Evolutionary conservation across 768 basidiomycete species (phyloP), one percentile per base, ranked within the genome.

Genomic region (Krasilnikovozyma curviuscula): DNA sequence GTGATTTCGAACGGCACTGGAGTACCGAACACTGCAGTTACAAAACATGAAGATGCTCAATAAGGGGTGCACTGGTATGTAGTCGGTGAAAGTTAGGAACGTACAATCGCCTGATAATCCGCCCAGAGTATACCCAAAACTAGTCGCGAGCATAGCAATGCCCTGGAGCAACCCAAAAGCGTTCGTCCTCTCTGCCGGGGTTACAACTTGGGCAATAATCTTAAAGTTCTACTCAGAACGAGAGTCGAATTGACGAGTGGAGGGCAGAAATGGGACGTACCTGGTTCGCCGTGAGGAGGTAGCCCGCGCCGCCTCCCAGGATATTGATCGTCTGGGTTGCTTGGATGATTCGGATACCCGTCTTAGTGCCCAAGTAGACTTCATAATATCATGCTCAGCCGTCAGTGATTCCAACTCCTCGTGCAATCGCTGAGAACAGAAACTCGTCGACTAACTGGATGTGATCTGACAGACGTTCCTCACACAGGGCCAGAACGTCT

Each of bases 241-340:
- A 25, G 19, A 3, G 5, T 5, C 19, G 29, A 14, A 2, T 2
- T 4, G 2, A 16, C 4, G 16, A 18, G 30, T 1, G 8, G 5
- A n/a, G 27, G 31, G n/a, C 32, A 21, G 44, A 4, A 25, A 23
- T 9, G 16, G 19, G 32, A 34, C 18, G n/a, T n/a, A n/a, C n/a
- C n/a, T n/a, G n/a, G n/a, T n/a, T n/a, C n/a, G n/a, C n/a, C n/a
- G n/a, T n/a, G 13, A 34, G 30, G 4, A 46, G 21, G 14, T 23
- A 48, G 10, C 47, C 47, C 6, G 38, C 47, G n/a, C 47, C 47
- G 1, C 58, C 58, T 7, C 64, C 64, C 2, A 62, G 34, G 21
- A 64, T 56, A 13, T 61, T 63, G 53, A 65, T 49, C 27, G 57
- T 25, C 43, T 65, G 64, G 1, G 63, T 59, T n/a, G 46, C 40